Conservation (phyloP, 108 stramenopile species). For the Skeletonema potamos region DNA sequence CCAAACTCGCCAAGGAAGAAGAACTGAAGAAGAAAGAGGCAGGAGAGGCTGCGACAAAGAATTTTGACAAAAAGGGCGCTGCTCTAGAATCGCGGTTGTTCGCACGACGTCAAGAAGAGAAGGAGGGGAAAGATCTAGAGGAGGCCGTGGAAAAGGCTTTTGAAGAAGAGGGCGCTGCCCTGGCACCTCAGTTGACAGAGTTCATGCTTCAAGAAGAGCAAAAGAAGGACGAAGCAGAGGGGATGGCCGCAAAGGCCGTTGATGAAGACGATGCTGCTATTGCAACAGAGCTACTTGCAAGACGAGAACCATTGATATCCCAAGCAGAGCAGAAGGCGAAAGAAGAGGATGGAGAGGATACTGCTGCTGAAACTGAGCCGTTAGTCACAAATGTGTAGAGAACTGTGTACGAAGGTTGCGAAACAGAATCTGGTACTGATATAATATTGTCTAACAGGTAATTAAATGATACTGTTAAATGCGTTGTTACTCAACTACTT, state of each 20-base stretch:
- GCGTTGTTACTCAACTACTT: conserved; percentile 1
- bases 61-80: not conserved
- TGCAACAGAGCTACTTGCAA: too few relatives aligned
- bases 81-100: not conserved
- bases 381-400: not conserved
- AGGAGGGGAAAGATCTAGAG: too few relatives aligned
- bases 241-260: too few relatives aligned
- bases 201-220: too few relatives aligned
- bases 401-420: too few relatives aligned
- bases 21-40: not conserved
- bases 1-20: not conserved
- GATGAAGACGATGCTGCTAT: too few relatives aligned
- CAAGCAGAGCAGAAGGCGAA: not conserved
- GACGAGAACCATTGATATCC: too few relatives aligned
- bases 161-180: too few relatives aligned
- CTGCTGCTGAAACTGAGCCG: not conserved
- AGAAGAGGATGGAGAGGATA: not conserved
- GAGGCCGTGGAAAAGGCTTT: too few relatives aligned
- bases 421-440: too few relatives aligned
- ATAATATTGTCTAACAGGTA: not conserved
- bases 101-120: not conserved
- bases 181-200: too few relatives aligned
- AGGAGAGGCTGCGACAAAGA: not conserved
- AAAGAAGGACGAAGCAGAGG: too few relatives aligned
- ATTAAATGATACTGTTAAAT: not conserved